Percentiles rank a stretch among this genome's conserved stretches.
These are phyloP conservation scores for Cenchrus fungigraminus DNA, from an alignment of 176 grass and related monocot genomes.

Conservation along the genomic window DNA sequence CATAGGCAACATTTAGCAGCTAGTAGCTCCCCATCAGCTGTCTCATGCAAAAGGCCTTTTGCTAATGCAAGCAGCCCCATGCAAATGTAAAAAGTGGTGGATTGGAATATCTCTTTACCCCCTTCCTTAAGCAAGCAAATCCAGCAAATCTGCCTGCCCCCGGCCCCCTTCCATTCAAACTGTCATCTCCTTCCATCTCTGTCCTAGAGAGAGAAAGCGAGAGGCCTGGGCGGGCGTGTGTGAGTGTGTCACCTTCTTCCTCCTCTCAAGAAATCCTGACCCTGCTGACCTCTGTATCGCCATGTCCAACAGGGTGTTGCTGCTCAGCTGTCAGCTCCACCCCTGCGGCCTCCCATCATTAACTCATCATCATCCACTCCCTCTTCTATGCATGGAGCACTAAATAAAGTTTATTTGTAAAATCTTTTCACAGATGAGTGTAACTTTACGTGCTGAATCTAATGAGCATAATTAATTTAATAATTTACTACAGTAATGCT, in stretches of 20 bases:
- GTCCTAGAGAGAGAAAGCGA: neutral
- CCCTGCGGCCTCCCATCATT: conserved; percentile 40
- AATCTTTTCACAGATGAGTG: no score
- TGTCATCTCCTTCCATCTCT: conserved; percentile 32
- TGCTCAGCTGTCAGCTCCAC: conserved; percentile 1
- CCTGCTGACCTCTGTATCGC: conserved; percentile 5
- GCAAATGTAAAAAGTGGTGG: neutral
- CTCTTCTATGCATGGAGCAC: neutral
- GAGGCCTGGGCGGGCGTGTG: no score
- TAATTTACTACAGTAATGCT: no score
- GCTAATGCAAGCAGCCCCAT: conserved; percentile 12
- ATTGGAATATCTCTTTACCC: conserved; percentile 46
- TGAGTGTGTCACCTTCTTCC: neutral
- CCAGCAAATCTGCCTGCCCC: neutral
- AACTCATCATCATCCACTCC: conserved; percentile 41
- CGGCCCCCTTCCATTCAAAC: conserved; percentile 3
- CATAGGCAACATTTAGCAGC: neutral
- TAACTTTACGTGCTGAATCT: no score
- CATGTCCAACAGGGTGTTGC: conserved; percentile 5
- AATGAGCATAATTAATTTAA: no score
- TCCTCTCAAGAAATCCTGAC: neutral
- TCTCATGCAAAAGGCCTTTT: conserved; percentile 26
- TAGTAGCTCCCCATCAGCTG: neutral
- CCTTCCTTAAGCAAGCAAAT: conserved; percentile 33
- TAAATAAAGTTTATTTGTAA: no score